These are phyloP conservation scores for Aspergillus sp. DNA, from an alignment of 2,329 filamentous ascomycete species.

Conservation along the genomic window DNA sequence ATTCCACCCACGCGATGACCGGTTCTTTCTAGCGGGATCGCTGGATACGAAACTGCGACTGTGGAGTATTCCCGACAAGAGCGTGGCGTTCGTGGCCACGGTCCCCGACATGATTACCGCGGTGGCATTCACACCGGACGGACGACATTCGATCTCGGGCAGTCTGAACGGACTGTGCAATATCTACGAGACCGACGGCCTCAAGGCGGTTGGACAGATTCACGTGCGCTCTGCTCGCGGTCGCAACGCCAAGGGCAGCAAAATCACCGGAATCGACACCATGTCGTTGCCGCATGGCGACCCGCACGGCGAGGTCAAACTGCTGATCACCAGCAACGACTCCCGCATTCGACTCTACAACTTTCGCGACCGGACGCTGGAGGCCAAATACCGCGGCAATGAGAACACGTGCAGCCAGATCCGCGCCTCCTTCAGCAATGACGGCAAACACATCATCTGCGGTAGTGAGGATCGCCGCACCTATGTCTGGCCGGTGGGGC, in stretches of 20 bases:
- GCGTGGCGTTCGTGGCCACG: constrained; percentile 77
- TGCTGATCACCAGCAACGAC: constrained; percentile 93
- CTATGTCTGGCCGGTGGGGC: constrained; percentile 81
- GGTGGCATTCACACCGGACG: constrained; percentile 90
- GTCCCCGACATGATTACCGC: constrained; percentile 88
- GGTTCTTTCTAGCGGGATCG: constrained; percentile 93
- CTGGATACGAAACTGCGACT: constrained; percentile 83
- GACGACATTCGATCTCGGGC: constrained; percentile 84
- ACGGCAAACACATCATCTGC: constrained; percentile 82
- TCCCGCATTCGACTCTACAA: constrained; percentile 89
- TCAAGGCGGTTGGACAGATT: constrained; percentile 81
- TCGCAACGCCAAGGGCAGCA: constrained; percentile 93
- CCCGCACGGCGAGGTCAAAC: constrained; percentile 68
- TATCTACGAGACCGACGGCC: constrained; percentile 89
- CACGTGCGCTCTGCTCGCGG: constrained; percentile 91
- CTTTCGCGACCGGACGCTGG: constrained; percentile 77
- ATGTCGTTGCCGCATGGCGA: constrained; percentile 60
- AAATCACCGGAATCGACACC: constrained; percentile 91
- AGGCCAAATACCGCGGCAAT: constrained; percentile 88
- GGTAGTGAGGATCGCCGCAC: constrained; percentile 89
- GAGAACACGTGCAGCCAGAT: constrained; percentile 91
- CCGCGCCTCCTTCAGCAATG: constrained; percentile 82
- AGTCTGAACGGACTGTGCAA: constrained; percentile 81
- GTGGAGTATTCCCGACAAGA: constrained; percentile 97
- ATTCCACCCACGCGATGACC: constrained; percentile 92